phyloP scores from a whole-genome alignment of 1,284 basidiomycete species.

The Phlebopus sp. region DNA sequence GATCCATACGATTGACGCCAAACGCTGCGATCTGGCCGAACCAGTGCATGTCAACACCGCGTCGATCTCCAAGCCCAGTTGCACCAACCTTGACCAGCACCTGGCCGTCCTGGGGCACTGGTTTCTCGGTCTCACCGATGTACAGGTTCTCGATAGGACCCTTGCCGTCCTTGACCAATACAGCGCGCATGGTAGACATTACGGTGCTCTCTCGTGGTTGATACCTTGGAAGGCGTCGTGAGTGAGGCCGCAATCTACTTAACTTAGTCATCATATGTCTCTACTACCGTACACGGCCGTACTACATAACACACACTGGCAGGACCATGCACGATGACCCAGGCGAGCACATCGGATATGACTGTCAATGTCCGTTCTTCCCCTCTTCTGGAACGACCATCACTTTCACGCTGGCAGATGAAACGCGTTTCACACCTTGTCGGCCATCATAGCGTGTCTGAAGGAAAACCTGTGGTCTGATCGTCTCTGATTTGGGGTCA shows the following conservation, averaged over 20 bases:
- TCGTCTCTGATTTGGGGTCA: no score
- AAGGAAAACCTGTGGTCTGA: no score
- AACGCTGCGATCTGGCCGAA: constrained; percentile 66
- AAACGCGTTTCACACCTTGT: no score
- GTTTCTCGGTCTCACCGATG: constrained; percentile 71
- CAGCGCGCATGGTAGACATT: constrained; percentile 67
- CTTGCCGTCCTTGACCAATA: constrained; percentile 78
- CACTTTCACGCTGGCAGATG: no score
- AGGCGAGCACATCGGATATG: no score
- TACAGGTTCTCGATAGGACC: constrained; percentile 80
- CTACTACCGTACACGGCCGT: no score
- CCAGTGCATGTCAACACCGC: constrained; percentile 5
- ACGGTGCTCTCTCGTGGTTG: neutral
- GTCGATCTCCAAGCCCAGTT: neutral
- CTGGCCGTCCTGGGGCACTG: constrained; percentile 52
- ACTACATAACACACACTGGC: no score
- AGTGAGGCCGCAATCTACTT: no score
- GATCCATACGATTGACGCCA: constrained; percentile 88
- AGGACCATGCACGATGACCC: no score
- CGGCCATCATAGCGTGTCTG: no score
- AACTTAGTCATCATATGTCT: neutral
- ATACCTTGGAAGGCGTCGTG: neutral
- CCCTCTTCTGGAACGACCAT: no score
- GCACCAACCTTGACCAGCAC: constrained; percentile 72
- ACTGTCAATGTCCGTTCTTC: no score